phyloP scores from a whole-genome alignment of 805 yeast genomes.

The Kazachstania kunashirensis region DNA sequence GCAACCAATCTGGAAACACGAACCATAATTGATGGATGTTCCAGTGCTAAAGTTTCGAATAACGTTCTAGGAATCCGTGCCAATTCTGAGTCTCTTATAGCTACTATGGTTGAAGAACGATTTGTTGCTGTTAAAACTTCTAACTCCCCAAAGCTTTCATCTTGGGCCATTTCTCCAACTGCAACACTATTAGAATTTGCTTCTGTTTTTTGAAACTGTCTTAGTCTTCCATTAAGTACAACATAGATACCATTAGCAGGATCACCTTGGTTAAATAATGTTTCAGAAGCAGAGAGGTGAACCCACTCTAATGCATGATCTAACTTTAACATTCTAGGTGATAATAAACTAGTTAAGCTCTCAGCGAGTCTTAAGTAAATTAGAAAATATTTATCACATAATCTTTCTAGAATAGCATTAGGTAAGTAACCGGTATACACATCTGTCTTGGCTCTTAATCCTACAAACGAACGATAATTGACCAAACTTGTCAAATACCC shows the following conservation, averaged over 20 bases:
- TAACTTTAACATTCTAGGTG: slow-evolving; percentile 57
- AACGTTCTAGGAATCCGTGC: slow-evolving; percentile 87
- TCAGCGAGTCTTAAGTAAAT: slow-evolving; percentile 72
- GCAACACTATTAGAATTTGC: slow-evolving; percentile 19
- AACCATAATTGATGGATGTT: slow-evolving; percentile 83
- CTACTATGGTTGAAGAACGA: slow-evolving; percentile 60
- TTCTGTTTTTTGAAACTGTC: slow-evolving; percentile 39
- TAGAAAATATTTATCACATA: slow-evolving; percentile 68
- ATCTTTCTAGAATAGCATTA: slow-evolving; percentile 47
- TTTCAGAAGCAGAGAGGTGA: slow-evolving; percentile 77
- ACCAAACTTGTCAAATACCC: slow-evolving; percentile 78
- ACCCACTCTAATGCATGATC: slow-evolving; percentile 96
- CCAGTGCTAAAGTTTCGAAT: slow-evolving; percentile 74
- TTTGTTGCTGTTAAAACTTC: slow-evolving; percentile 80
- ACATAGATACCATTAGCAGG: slow-evolving; percentile 85
- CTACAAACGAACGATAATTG: slow-evolving; percentile 70
- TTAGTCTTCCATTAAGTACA: slow-evolving; percentile 77
- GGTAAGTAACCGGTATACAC: slow-evolving; percentile 66
- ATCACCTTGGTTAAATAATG: slow-evolving; percentile 72
- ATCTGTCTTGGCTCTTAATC: slow-evolving; percentile 51
- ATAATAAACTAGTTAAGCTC: slow-evolving; percentile 54
- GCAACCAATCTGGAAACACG: slow-evolving; percentile 86
- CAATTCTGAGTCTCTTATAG: slow-evolving; percentile 87
- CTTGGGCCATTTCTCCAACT: slow-evolving; percentile 81
- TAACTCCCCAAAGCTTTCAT: slow-evolving; percentile 89